Base-by-base conservation (phyloP, 2,329 filamentous ascomycete species). In the Hypoxylon sp. region DNA sequence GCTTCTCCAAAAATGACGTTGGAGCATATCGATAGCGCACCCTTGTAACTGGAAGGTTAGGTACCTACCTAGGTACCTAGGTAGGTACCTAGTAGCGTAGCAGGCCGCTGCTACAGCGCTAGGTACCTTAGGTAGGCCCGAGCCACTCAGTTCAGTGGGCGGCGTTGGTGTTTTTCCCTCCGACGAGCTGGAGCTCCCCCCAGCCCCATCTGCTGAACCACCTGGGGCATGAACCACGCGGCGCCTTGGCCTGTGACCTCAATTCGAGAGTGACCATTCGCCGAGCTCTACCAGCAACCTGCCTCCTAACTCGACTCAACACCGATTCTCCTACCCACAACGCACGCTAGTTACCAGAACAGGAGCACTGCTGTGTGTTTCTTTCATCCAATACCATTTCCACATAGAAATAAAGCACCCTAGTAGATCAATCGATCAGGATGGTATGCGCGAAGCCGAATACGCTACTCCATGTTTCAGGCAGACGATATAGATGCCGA, bases 121-220 rank as follows among this genome's bases (percentile, higher is more conserved):
- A 39, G 51, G 17, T 6, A 22, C 15, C 6, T 26, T 13, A n/a
- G 30, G 34, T 6, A 41, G 37, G 37, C n/a, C n/a, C 19, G 8
- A 19, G 32, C 32, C 10, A 3, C 32, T 34, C 34, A 47, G 54
- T 48, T 62, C 51, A 49, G 51, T 37, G 28, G 43, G 11, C 62
- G 65, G 65, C 30, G 8, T 30, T 62, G 62, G 48, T 65, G 62
- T 62, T 65, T 62, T 65, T 67, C 64, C 65, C 52, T 59, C 64
- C 58, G 52, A 48, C 7, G 34, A 28, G 49, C 37, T 50, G 56
- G 56, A 59, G 56, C 56, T 53, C 39, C 13, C 46, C 43, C 59
- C 17, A 39, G 30, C 41, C 26, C 24, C 48, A 37, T 34, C 32
- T 39, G 34, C 34, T 39, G 34, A 39, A 47, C 10, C 44, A n/a